Evolutionary conservation across 345 rosid genomes (phyloP).

Genomic region (Turnera subulata): DNA sequence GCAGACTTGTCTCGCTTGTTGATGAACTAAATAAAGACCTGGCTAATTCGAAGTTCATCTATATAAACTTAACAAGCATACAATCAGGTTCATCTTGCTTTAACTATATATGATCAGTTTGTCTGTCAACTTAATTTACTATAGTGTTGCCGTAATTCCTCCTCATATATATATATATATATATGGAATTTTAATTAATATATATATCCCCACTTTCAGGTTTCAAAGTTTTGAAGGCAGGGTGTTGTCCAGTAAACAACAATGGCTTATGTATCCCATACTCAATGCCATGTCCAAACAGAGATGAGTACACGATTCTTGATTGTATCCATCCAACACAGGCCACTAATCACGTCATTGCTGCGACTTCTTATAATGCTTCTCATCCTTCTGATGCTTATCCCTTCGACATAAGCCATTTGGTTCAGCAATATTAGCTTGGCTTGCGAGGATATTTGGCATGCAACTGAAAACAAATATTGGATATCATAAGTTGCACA

Average conservation of each 20-base stretch:
- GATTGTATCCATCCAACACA: background rate
- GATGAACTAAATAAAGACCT: constrained; percentile 12
- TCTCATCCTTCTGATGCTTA: background rate
- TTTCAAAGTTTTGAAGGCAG: background rate
- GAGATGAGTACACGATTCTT: background rate
- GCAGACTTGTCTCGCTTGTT: constrained; percentile 15
- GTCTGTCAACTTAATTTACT: too few species aligned
- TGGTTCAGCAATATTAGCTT: background rate
- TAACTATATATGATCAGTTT: too few species aligned
- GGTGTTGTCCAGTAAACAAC: background rate
- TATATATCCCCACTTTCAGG: too few species aligned
- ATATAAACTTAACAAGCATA: background rate
- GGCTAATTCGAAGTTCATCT: constrained; percentile 18
- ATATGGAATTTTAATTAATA: background rate
- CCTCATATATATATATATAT: too few species aligned
- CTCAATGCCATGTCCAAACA: background rate
- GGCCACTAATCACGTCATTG: background rate
- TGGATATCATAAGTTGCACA: too few species aligned
- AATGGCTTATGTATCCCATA: background rate
- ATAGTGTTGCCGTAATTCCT: too few species aligned
- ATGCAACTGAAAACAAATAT: too few species aligned
- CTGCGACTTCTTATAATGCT: background rate
- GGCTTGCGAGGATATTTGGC: too few species aligned
- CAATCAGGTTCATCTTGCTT: background rate
- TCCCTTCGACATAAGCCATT: background rate